Percentiles rank a stretch among this genome's conserved stretches.
These are phyloP conservation scores for Panicum hallii DNA, from an alignment of 202 grass and related monocot genomes.

Conservation along the genomic window DNA sequence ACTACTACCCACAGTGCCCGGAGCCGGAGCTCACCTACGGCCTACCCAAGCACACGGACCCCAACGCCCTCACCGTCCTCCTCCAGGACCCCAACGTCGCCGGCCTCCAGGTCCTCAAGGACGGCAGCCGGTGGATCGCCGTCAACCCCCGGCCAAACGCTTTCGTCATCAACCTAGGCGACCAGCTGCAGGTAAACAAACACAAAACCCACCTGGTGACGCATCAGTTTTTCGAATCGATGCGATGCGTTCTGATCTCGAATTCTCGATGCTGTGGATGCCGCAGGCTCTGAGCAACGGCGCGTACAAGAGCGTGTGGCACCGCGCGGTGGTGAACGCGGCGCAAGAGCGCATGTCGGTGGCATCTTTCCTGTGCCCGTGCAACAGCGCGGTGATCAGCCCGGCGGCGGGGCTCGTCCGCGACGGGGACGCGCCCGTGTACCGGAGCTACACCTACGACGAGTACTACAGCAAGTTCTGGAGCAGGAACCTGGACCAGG, in stretches of 20 bases:
- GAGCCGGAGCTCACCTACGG: slow-evolving; percentile 81
- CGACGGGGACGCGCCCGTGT: slow-evolving; percentile 45
- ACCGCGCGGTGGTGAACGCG: slow-evolving; percentile 84
- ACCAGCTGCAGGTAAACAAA: slow-evolving; percentile 76
- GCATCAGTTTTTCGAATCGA: background rate
- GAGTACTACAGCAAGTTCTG: slow-evolving; percentile 94
- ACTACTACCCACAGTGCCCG: slow-evolving; percentile 91
- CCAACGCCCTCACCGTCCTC: slow-evolving; percentile 86
- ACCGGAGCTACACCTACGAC: slow-evolving; percentile 83
- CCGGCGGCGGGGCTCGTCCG: slow-evolving; percentile 58
- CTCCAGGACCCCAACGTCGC: slow-evolving; percentile 68
- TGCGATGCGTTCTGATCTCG: background rate
- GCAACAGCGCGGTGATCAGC: slow-evolving; percentile 68
- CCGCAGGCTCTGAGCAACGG: slow-evolving; percentile 79
- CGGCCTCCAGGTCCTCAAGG: slow-evolving; percentile 78
- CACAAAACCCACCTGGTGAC: too few species aligned
- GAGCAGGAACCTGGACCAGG: slow-evolving; percentile 91
- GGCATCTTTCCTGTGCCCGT: slow-evolving; percentile 90
- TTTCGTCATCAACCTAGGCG: slow-evolving; percentile 79
- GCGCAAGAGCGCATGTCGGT: slow-evolving; percentile 73
- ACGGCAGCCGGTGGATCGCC: slow-evolving; percentile 63
- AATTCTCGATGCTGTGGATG: too few species aligned
- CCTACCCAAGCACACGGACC: slow-evolving; percentile 83
- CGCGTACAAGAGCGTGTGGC: slow-evolving; percentile 89
- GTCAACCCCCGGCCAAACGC: slow-evolving; percentile 59